A percentile compares a stretch with the other conserved stretches of the same genome.
Evolutionary conservation across 2,329 filamentous ascomycete species (phyloP).

Genomic region (Cladophialophora exuberans): DNA sequence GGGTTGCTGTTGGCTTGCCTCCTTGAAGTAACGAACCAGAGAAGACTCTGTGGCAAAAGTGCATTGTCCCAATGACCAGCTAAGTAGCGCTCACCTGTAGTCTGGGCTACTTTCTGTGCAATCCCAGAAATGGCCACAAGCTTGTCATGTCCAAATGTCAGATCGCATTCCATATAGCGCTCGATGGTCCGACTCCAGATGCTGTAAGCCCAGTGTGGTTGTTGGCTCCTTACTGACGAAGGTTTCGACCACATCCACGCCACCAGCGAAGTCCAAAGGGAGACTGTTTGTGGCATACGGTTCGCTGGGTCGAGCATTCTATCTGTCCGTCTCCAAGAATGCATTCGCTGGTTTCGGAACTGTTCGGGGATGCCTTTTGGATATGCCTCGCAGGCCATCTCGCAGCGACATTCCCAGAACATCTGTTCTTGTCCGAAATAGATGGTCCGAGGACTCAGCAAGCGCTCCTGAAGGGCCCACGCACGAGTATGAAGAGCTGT

Average conservation of each 20-base stretch:
- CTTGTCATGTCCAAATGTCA: constrained; percentile 7
- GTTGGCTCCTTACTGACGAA: neutral
- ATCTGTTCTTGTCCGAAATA: constrained; percentile 22
- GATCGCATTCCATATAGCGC: constrained; percentile 10
- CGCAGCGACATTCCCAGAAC: constrained; percentile 23
- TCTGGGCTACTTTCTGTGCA: constrained; percentile 5
- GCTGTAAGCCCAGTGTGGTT: neutral
- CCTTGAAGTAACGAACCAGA: neutral
- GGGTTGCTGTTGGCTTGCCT: constrained; percentile 9
- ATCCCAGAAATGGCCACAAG: constrained; percentile 11
- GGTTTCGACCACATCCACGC: neutral
- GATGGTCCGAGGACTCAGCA: constrained; percentile 23
- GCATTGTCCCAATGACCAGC: constrained; percentile 7
- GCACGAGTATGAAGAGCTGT: constrained; percentile 16
- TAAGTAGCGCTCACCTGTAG: constrained; percentile 4
- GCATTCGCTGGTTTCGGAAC: constrained; percentile 12
- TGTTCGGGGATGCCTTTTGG: constrained; percentile 18
- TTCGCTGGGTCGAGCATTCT: constrained; percentile 3
- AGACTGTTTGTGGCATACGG: neutral
- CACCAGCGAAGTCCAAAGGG: neutral
- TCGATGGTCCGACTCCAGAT: constrained; percentile 4
- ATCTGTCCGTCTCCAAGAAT: constrained; percentile 9
- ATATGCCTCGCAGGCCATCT: constrained; percentile 23
- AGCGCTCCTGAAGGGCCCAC: constrained; percentile 26
- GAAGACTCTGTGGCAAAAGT: neutral